Percentiles rank a stretch among this genome's conserved stretches.
phyloP scores from a whole-genome alignment of 352 stramenopile species.

The Blastocystis sp. region DNA sequence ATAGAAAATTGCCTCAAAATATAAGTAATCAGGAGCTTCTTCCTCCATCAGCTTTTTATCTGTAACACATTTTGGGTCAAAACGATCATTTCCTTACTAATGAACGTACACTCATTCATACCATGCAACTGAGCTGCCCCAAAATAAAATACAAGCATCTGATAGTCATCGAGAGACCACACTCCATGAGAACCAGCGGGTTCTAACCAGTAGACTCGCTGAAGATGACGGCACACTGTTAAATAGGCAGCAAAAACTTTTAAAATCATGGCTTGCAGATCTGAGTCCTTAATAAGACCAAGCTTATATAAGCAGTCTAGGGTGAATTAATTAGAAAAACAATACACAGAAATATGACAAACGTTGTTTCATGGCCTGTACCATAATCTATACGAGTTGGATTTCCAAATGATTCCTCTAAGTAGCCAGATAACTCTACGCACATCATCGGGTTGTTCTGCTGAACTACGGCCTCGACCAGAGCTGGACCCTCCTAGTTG shows the following conservation, averaged over 20 bases:
- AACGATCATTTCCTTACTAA: not conserved
- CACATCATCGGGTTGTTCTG: conserved; percentile 45
- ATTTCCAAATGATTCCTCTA: conserved; percentile 92
- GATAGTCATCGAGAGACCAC: conserved; percentile 97
- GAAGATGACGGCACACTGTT: conserved; percentile 36
- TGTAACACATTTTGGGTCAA: conserved; percentile 72
- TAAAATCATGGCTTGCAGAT: conserved; percentile 30
- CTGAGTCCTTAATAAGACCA: conserved; percentile 8
- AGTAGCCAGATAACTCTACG: conserved; percentile 83
- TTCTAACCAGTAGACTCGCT: conserved; percentile 74
- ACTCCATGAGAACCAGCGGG: conserved; percentile 94
- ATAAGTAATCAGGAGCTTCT: conserved; percentile 77
- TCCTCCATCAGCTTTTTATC: conserved; percentile 72
- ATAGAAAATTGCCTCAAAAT: conserved; percentile 83
- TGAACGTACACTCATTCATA: not conserved
- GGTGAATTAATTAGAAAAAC: not conserved
- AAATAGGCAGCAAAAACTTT: conserved; percentile 44
- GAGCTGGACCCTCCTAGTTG: not conserved
- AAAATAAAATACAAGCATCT: conserved; percentile 95
- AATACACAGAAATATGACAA: conserved; percentile 79
- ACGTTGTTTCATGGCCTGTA: conserved; percentile 94
- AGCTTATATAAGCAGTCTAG: conserved; percentile 61
- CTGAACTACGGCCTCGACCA: not conserved
- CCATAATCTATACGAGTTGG: conserved; percentile 92
- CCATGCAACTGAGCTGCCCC: conserved; percentile 84